Conservation (phyloP, 1,139 yeast species). For the Candida sp. region DNA sequence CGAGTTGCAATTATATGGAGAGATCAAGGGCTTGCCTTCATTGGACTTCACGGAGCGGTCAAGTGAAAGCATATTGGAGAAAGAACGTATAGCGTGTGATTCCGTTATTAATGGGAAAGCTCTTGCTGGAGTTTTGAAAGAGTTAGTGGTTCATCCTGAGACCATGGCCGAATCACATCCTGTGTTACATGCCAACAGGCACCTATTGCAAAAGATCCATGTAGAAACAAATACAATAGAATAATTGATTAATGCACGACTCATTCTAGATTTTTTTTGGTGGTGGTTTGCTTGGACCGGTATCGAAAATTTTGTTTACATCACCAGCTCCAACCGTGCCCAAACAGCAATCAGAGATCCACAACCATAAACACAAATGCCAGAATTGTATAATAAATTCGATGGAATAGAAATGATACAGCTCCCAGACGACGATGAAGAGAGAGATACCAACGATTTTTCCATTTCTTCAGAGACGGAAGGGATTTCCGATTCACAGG, state of each 20-base stretch:
- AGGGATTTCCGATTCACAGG: slow-evolving; percentile 27
- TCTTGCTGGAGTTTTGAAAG: slow-evolving; percentile 8
- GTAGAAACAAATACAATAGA: neutral
- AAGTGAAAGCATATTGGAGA: slow-evolving; percentile 14
- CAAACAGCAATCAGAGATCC: too few species aligned
- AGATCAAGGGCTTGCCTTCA: neutral
- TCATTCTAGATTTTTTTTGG: neutral
- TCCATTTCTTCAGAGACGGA: slow-evolving; percentile 35
- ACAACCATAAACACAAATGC: slow-evolving; percentile 2
- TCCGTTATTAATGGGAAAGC: slow-evolving; percentile 21
- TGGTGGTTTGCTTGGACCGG: neutral
- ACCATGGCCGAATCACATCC: neutral
- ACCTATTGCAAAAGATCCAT: neutral
- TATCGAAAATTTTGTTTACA: slow-evolving; percentile 3
- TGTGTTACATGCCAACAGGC: neutral
- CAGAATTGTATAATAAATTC: slow-evolving; percentile 21
- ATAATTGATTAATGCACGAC: slow-evolving; percentile 1
- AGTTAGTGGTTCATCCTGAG: neutral
- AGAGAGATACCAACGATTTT: slow-evolving; percentile 13
- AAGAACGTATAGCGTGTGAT: neutral
- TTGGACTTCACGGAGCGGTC: neutral
- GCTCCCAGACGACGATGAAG: slow-evolving; percentile 37
- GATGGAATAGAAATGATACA: slow-evolving; percentile 53
- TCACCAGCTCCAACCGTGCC: neutral
- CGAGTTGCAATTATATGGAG: neutral